Evolutionary conservation across 441 rosid genomes (phyloP).

Genomic region (Sinapis alba): DNA sequence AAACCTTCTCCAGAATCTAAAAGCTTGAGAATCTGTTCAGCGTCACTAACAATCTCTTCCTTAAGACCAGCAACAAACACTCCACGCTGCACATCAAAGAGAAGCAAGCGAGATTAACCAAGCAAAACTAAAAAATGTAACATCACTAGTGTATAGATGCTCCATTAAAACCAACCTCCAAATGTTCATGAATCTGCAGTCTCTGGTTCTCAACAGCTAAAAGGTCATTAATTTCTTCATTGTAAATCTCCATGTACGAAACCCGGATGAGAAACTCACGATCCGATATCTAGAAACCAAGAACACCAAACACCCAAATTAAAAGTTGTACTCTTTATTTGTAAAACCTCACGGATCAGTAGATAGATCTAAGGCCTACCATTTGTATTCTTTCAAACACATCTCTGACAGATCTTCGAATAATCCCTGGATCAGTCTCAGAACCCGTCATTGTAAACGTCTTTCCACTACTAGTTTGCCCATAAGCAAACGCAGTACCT

Average conservation of each 20-base stretch:
- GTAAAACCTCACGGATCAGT: not conserved
- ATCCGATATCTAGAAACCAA: slow-evolving; percentile 52
- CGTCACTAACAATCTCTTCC: slow-evolving; percentile 81
- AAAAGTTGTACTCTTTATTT: slow-evolving; percentile 8
- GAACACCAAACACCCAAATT: slow-evolving; percentile 12
- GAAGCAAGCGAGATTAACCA: slow-evolving; percentile 15
- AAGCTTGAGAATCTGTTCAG: slow-evolving; percentile 81
- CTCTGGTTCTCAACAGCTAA: slow-evolving; percentile 77
- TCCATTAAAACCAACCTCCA: slow-evolving; percentile 67
- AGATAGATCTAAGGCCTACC: slow-evolving; percentile 38
- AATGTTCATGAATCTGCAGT: slow-evolving; percentile 85
- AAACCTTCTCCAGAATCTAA: slow-evolving; percentile 89
- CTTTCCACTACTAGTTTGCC: slow-evolving; percentile 98
- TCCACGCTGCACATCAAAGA: slow-evolving; percentile 61
- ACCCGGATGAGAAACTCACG: slow-evolving; percentile 88
- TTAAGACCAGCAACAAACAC: slow-evolving; percentile 84
- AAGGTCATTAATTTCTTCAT: slow-evolving; percentile 91
- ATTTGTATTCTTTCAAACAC: slow-evolving; percentile 56
- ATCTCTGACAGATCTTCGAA: slow-evolving; percentile 74
- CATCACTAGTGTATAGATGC: slow-evolving; percentile 1
- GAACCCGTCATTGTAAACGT: slow-evolving; percentile 96
- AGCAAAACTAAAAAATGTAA: not conserved
- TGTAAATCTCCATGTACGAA: slow-evolving; percentile 93
- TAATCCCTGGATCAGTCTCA: slow-evolving; percentile 69
- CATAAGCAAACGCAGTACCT: slow-evolving; percentile 98